These are phyloP conservation scores for Thielaviopsis populi DNA, from an alignment of 2,329 filamentous ascomycete species.

Conservation along the genomic window DNA sequence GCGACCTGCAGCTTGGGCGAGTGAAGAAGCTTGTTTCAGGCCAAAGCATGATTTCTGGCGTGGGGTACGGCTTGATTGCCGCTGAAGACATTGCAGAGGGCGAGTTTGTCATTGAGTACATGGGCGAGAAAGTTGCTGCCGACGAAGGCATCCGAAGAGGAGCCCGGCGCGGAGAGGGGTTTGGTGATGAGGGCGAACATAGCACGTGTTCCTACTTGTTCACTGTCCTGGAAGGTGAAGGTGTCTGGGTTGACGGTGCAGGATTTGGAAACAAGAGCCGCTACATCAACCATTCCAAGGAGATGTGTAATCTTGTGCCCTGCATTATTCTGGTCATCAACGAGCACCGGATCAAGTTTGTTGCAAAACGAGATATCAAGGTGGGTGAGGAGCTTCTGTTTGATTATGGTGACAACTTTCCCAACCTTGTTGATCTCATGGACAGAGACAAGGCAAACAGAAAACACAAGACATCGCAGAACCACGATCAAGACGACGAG, in stretches of 20 bases:
- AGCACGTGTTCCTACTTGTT: conserved; percentile 51
- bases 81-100: conserved; percentile 50
- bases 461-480: conserved; percentile 4
- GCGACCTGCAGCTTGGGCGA: conserved; percentile 51
- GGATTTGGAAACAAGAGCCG: conserved; percentile 66
- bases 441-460: conserved; percentile 9
- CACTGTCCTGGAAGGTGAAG: conserved; percentile 43
- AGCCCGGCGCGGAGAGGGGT: conserved; percentile 42
- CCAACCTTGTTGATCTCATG: conserved; percentile 33
- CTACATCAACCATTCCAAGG: conserved; percentile 65
- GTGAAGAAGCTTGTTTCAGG: conserved; percentile 54
- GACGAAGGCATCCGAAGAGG: conserved; percentile 56
- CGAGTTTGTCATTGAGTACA: conserved; percentile 70
- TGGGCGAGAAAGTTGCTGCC: conserved; percentile 58
- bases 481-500: background rate
- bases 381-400: conserved; percentile 68
- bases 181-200: conserved; percentile 37
- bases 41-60: conserved; percentile 49
- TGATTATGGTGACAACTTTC: conserved; percentile 59
- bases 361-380: conserved; percentile 49
- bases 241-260: conserved; percentile 58
- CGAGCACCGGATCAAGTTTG: conserved; percentile 62
- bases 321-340: conserved; percentile 59
- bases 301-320: conserved; percentile 44
- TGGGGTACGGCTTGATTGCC: conserved; percentile 62